Base-by-base conservation (phyloP, 352 stramenopile genomes). In the Phytophthora pinifolia region DNA sequence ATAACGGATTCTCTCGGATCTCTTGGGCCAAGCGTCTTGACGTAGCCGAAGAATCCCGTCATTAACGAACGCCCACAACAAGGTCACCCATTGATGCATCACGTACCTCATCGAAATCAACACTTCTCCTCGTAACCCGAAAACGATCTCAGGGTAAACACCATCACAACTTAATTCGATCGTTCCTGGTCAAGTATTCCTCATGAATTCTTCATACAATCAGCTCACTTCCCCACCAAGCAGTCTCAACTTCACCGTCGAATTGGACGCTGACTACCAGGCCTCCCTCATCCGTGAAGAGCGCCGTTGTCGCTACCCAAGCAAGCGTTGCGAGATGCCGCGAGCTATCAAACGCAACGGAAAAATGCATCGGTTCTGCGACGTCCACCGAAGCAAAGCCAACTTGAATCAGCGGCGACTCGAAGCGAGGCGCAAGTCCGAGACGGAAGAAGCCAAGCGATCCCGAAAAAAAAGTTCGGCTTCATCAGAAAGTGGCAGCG, bases 381-480 rank as follows among this genome's bases (percentile, higher is more conserved):
- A 83, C 17, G 57, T 63, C 34, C 73, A 83, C 41, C 67, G 73
- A 1, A 59, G 51, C 20, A 73, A 78, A 32, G 73, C 73, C 14
- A 83, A 83, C 32, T 39, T 64, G 13, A 78, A 80, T 17, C 73
- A 83, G 45, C 66, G 69, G 14, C 51, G 66, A 38, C 51, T 71
- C 9, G 60, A 75, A 33, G 47, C 59, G 33, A 52, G 53, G 3
- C 65, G 65, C 41, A 58, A 47, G 31, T 30, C n/a, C 0, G 15
- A 50, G 29, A 29, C 18, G 39, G 46, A 52, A 29, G 51, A 30
- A 17, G 35, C 22, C 22, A 27, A 27, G 22, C 22, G 22, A 27
- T 27, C 22, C 22, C 22, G 22, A 27, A 27, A 27, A 27, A 27
- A 6, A 2, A 27, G 22, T 27, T 27, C 6, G 22, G 22, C 22